Conservation (phyloP, 106 monocot genomes). For the Alisma plantagoaquatica region DNA sequence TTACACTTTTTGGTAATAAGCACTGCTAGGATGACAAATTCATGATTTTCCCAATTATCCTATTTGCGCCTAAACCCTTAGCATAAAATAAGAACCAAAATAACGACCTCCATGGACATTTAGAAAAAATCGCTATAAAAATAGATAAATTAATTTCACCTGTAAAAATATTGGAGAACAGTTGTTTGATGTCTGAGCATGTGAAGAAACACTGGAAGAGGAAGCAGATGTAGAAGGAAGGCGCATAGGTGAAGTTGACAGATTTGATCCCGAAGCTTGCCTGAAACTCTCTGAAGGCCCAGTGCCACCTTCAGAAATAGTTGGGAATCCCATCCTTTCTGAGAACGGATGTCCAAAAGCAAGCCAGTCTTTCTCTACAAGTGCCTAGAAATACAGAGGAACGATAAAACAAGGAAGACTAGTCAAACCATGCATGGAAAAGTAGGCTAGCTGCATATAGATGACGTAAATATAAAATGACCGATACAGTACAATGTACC, state of each 20-base stretch:
- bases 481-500: too few species aligned
- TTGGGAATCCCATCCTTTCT: slow-evolving; percentile 84
- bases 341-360: slow-evolving; percentile 99
- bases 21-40: too few species aligned
- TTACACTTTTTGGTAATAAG: too few species aligned
- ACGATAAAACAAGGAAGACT: too few species aligned
- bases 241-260: slow-evolving; percentile 44
- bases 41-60: too few species aligned
- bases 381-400: slow-evolving; percentile 37
- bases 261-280: slow-evolving; percentile 59
- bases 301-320: slow-evolving; percentile 33
- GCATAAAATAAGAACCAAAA: too few species aligned
- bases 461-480: too few species aligned
- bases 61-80: too few species aligned
- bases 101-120: too few species aligned
- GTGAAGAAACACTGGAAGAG: slow-evolving; percentile 35
- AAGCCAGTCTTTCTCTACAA: slow-evolving; percentile 98
- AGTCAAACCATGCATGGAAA: too few species aligned
- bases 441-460: too few species aligned
- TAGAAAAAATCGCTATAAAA: too few species aligned
- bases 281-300: slow-evolving; percentile 40
- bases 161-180: slow-evolving; percentile 93
- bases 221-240: slow-evolving; percentile 37
- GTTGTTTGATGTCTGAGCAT: slow-evolving; percentile 64
- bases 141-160: slow-evolving; percentile 55